phyloP scores from a whole-genome alignment of 2,329 filamentous ascomycete genomes.

The Cladorrhinum sp. region DNA sequence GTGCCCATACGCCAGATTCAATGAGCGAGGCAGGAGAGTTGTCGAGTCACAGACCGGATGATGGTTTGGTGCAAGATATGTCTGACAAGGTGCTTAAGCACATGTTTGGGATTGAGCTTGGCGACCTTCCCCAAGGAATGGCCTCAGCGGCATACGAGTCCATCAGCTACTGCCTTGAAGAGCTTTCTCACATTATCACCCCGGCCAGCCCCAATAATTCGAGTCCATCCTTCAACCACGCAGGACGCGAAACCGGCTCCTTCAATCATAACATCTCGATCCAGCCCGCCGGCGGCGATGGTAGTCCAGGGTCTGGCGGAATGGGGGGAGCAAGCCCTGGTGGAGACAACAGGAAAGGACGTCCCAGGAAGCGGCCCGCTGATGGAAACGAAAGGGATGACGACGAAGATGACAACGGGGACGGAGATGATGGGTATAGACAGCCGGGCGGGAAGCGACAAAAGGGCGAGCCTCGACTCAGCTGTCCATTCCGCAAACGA shows the following conservation, averaged over 20 bases:
- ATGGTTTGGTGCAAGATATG: constrained; percentile 20
- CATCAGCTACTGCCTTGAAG: constrained; percentile 24
- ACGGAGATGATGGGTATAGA: constrained; percentile 12
- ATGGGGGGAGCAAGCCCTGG: background rate
- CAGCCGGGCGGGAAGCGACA: constrained; percentile 11
- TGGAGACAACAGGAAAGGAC: background rate
- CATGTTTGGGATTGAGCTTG: constrained; percentile 22
- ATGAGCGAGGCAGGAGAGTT: background rate
- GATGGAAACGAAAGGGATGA: constrained; percentile 9
- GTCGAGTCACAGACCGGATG: constrained; percentile 8
- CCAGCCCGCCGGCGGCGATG: background rate
- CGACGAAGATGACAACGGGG: constrained; percentile 13
- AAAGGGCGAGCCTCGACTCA: constrained; percentile 14
- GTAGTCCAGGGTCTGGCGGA: background rate
- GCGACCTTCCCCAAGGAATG: constrained; percentile 17
- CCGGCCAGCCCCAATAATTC: constrained; percentile 4
- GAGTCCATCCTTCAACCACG: constrained; percentile 3
- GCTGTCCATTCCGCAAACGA: constrained; percentile 29
- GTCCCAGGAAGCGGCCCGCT: constrained; percentile 14
- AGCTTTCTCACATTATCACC: constrained; percentile 22
- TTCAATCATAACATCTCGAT: constrained; percentile 1
- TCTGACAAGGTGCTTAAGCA: constrained; percentile 22
- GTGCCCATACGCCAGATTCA: constrained; percentile 6
- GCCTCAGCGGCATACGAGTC: constrained; percentile 19
- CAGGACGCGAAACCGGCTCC: constrained; percentile 4